Evolutionary conservation across 768 basidiomycete genomes (phyloP).

Genomic region (Baorangia bicolor): DNA sequence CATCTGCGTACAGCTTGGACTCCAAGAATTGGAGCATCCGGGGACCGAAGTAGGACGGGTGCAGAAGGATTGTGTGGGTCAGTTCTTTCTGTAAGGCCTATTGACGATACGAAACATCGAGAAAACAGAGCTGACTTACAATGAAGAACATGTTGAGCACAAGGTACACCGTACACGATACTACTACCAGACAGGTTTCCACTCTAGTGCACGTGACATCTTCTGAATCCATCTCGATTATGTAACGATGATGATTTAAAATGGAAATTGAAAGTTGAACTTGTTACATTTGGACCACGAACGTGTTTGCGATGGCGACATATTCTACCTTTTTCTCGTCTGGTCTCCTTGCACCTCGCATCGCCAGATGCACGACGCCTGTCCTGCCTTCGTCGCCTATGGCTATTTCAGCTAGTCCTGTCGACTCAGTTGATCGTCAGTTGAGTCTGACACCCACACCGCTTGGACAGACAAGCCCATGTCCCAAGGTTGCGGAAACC

Average conservation of each 20-base stretch:
- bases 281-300: background rate
- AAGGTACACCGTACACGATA: background rate
- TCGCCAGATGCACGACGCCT: conserved; percentile 25
- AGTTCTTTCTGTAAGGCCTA: conserved; percentile 74
- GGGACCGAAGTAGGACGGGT: conserved; percentile 98
- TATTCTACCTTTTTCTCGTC: conserved; percentile 74
- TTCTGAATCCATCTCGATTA: conserved; percentile 9
- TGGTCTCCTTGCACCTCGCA: conserved; percentile 57
- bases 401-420: conserved; percentile 16
- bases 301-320: conserved; percentile 33
- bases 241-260: conserved; percentile 15
- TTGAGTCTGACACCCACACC: conserved; percentile 39
- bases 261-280: conserved; percentile 21
- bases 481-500: conserved; percentile 23
- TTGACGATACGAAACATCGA: conserved; percentile 1
- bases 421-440: conserved; percentile 37
- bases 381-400: conserved; percentile 26
- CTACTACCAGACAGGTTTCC: no score
- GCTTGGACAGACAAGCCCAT: conserved; percentile 22
- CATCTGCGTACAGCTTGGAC: conserved; percentile 91
- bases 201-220: conserved; percentile 12
- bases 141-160: conserved; percentile 63
- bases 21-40: conserved; percentile 92
- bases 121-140: conserved; percentile 39
- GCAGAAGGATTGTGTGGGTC: conserved; percentile 94